Evolutionary conservation across 768 basidiomycete genomes (phyloP).

Genomic region (Sarcodon sp.): DNA sequence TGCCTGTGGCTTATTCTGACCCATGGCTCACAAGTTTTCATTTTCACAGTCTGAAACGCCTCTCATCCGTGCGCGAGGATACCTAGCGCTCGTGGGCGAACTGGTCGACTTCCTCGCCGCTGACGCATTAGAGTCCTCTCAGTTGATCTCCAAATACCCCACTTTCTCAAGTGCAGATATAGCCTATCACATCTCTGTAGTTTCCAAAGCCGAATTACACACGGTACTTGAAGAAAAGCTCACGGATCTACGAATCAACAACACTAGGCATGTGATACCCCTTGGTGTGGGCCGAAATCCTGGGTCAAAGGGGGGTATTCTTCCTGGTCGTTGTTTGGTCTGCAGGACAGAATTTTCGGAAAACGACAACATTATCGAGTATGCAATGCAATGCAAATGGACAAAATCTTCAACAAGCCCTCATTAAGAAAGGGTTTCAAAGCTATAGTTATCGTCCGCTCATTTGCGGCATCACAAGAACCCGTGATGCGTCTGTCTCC

Average conservation of each 20-base stretch:
- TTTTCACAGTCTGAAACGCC: too few relatives aligned
- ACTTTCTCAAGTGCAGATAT: constrained; percentile 1
- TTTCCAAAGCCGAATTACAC: constrained; percentile 27
- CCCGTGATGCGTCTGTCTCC: constrained; percentile 31
- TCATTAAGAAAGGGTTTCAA: constrained; percentile 39
- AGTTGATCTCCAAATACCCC: neutral
- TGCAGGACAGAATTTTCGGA: constrained; percentile 36
- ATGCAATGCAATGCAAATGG: constrained; percentile 44
- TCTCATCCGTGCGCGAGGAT: constrained; percentile 1
- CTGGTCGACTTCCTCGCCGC: constrained; percentile 3
- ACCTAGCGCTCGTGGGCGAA: constrained; percentile 3
- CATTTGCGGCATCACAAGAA: constrained; percentile 37
- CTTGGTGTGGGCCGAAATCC: constrained; percentile 9
- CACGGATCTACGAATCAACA: constrained; percentile 3
- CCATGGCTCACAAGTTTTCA: too few relatives aligned
- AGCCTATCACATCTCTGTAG: constrained; percentile 26
- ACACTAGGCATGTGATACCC: constrained; percentile 6
- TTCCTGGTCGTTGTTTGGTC: constrained; percentile 46
- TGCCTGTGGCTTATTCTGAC: too few relatives aligned
- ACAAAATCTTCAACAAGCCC: constrained; percentile 28
- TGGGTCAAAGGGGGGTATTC: constrained; percentile 10
- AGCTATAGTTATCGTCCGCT: constrained; percentile 32
- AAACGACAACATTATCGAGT: constrained; percentile 34
- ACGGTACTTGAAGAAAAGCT: constrained; percentile 6
- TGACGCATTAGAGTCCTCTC: neutral